These are phyloP conservation scores for Coelastrella sp. DNA, from an alignment of 139 green algal genomes.

Conservation along the genomic window DNA sequence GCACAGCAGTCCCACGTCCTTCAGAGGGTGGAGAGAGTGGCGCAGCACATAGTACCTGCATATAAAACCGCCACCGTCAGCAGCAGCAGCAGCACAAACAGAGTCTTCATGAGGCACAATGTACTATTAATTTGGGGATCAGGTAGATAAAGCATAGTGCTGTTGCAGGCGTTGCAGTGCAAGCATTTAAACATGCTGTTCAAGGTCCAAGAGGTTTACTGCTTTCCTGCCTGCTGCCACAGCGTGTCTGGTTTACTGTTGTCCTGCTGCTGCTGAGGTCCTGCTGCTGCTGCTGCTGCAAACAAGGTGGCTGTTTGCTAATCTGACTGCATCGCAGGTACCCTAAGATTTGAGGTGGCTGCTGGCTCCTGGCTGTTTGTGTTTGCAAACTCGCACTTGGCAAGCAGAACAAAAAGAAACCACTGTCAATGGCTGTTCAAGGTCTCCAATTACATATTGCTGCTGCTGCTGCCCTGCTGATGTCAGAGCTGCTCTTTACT, in stretches of 20 bases:
- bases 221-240: not conserved
- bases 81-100: slow-evolving; percentile 26
- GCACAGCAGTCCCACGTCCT: slow-evolving; percentile 93
- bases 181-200: no score
- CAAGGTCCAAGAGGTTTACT: no score
- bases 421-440: no score
- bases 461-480: not conserved
- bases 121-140: no score
- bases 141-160: no score
- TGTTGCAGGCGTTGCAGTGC: no score
- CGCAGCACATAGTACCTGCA: slow-evolving; percentile 96
- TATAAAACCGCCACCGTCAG: not conserved
- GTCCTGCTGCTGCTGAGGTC: not conserved
- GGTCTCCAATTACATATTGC: no score
- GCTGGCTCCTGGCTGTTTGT: no score
- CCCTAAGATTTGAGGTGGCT: no score
- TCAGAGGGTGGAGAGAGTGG: slow-evolving; percentile 88
- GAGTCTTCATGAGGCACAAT: not conserved
- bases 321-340: not conserved
- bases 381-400: no score
- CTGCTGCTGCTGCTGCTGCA: not conserved
- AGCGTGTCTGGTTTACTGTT: not conserved
- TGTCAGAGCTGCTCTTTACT: no score
- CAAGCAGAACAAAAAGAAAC: no score
- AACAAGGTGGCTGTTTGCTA: not conserved